These are phyloP conservation scores for Monascus ruber DNA, from an alignment of 2,329 filamentous ascomycete species.

Conservation along the genomic window DNA sequence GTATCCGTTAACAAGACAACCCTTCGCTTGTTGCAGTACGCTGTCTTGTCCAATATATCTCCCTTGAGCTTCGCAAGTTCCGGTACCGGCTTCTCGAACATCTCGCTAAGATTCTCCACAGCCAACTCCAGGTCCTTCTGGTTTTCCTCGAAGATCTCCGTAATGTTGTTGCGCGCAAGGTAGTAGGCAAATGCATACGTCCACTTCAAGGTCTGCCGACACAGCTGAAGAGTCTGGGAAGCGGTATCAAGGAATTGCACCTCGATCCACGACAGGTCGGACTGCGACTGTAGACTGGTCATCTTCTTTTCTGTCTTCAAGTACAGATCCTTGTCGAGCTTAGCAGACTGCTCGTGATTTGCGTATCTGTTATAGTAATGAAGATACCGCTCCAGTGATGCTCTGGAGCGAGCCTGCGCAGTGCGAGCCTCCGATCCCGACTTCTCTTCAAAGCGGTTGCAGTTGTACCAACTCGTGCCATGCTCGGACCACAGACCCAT, in stretches of 20 bases:
- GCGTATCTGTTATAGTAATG: slow-evolving; percentile 99
- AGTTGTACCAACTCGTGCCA: slow-evolving; percentile 99
- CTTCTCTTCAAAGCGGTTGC: slow-evolving; percentile 94
- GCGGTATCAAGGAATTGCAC: slow-evolving; percentile 93
- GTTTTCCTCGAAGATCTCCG: slow-evolving; percentile 96
- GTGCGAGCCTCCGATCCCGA: slow-evolving; percentile 82
- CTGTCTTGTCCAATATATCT: slow-evolving; percentile 96
- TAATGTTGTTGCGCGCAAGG: slow-evolving; percentile 87
- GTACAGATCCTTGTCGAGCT: slow-evolving; percentile 91
- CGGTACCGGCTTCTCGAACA: slow-evolving; percentile 95
- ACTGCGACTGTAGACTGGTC: slow-evolving; percentile 85
- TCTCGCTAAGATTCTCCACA: slow-evolving; percentile 91
- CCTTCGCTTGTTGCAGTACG: slow-evolving; percentile 87
- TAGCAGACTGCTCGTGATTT: slow-evolving; percentile 96
- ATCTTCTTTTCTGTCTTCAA: slow-evolving; percentile 98
- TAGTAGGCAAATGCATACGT: slow-evolving; percentile 99
- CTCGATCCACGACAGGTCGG: slow-evolving; percentile 97
- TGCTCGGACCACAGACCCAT: slow-evolving; percentile 99
- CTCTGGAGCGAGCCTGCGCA: slow-evolving; percentile 79
- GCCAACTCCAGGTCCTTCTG: slow-evolving; percentile 97
- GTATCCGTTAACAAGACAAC: slow-evolving; percentile 86
- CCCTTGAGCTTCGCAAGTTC: slow-evolving; percentile 82
- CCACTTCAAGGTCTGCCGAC: slow-evolving; percentile 98
- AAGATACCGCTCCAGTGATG: slow-evolving; percentile 87
- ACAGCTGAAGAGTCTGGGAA: slow-evolving; percentile 86